These are phyloP conservation scores for Phaeosphaeriaceae sp. DNA, from an alignment of 2,329 filamentous ascomycete species.

Conservation along the genomic window DNA sequence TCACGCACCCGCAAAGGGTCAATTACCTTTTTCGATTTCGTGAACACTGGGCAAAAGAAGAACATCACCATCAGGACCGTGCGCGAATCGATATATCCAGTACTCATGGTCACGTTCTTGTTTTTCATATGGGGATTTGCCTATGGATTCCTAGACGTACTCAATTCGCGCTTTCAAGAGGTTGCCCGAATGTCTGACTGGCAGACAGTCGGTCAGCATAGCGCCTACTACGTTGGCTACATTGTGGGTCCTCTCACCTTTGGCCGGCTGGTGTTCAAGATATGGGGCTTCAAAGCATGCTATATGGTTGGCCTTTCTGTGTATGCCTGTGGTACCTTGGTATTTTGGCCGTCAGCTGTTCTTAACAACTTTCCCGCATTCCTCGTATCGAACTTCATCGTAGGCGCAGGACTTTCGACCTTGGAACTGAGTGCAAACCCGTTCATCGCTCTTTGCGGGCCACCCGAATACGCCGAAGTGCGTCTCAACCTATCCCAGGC, in stretches of 20 bases:
- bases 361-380: conserved; percentile 68
- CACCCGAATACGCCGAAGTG: conserved; percentile 66
- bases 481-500: conserved; percentile 68
- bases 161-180: conserved; percentile 75
- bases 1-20: conserved; percentile 31
- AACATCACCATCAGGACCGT: conserved; percentile 72
- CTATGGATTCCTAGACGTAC: conserved; percentile 82
- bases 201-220: conserved; percentile 73
- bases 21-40: conserved; percentile 76
- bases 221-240: conserved; percentile 76
- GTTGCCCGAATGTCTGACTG: conserved; percentile 68
- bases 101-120: conserved; percentile 77
- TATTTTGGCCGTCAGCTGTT: conserved; percentile 72
- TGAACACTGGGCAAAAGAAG: conserved; percentile 72
- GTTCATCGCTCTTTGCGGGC: conserved; percentile 69
- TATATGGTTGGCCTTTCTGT: conserved; percentile 68
- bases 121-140: conserved; percentile 79
- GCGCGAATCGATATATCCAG: conserved; percentile 73
- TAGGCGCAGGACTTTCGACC: conserved; percentile 66
- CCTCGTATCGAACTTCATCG: conserved; percentile 69
- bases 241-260: conserved; percentile 74
- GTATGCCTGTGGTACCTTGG: conserved; percentile 68
- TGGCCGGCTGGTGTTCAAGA: conserved; percentile 65
- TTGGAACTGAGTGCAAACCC: conserved; percentile 69
- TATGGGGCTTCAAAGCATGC: conserved; percentile 69